Percentiles rank a stretch among this genome's conserved stretches.
Conservation (phyloP, 352 stramenopile genomes). For the Phytophthora fragariaefolia region DNA sequence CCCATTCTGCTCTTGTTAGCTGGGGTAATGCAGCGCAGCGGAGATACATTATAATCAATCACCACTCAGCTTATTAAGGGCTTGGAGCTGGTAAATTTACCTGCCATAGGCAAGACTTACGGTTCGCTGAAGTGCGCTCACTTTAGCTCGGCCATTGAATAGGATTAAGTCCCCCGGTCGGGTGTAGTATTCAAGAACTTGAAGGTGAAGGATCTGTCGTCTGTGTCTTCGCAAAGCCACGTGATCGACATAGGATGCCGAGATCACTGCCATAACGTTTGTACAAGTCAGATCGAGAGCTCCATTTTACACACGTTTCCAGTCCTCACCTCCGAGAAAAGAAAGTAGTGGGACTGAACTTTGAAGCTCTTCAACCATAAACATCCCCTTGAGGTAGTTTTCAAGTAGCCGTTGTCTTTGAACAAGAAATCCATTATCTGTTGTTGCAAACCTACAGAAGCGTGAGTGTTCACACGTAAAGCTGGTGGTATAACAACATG, state of each 20-base stretch:
- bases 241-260: constrained; percentile 41
- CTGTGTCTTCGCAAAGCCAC: constrained; percentile 35
- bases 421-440: constrained; percentile 52
- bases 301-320: neutral
- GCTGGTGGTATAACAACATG: too few relatives aligned
- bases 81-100: neutral
- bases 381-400: constrained; percentile 52
- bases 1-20: constrained; percentile 71
- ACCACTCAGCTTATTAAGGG: neutral
- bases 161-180: constrained; percentile 59
- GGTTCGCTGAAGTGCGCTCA: constrained; percentile 57
- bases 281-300: neutral
- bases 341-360: constrained; percentile 53
- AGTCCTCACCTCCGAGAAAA: constrained; percentile 61
- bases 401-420: constrained; percentile 45
- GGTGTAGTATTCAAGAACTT: constrained; percentile 64
- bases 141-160: constrained; percentile 57
- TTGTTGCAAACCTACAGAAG: constrained; percentile 35
- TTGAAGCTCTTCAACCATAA: constrained; percentile 49
- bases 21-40: constrained; percentile 5
- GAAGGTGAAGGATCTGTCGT: constrained; percentile 63
- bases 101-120: constrained; percentile 20
- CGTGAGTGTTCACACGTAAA: neutral
- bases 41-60: neutral
- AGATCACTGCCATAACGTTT: constrained; percentile 27